phyloP scores from a whole-genome alignment of 2,329 filamentous ascomycete species.

The Leptographium radiaticola region DNA sequence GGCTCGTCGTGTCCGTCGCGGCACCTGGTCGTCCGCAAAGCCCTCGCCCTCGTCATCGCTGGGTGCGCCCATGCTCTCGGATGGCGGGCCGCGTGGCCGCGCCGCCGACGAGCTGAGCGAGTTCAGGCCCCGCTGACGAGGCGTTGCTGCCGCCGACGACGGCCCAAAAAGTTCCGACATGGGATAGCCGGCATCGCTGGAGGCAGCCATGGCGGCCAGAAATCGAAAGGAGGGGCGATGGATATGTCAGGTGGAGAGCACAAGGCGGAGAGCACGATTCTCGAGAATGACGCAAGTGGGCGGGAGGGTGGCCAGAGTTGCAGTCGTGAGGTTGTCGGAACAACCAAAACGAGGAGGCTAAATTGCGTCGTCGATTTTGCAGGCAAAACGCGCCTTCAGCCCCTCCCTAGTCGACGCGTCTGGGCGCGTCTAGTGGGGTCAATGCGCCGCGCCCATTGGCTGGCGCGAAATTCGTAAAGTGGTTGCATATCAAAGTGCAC shows the following conservation, averaged over 20 bases:
- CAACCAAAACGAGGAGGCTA: neutral
- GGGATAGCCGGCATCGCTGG: conserved; percentile 41
- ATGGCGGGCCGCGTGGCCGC: conserved; percentile 45
- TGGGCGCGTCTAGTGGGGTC: conserved; percentile 9
- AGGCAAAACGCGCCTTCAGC: neutral
- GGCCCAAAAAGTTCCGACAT: conserved; percentile 38
- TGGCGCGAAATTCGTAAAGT: conserved; percentile 11
- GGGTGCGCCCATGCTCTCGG: conserved; percentile 43
- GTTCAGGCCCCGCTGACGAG: conserved; percentile 25
- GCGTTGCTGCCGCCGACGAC: conserved; percentile 23
- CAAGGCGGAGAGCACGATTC: neutral
- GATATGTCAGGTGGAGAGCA: neutral
- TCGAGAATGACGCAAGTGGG: neutral
- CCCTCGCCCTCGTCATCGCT: conserved; percentile 50
- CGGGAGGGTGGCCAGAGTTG: neutral
- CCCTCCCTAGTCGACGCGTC: conserved; percentile 10
- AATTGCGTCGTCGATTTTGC: neutral
- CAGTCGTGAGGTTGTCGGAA: too few species aligned
- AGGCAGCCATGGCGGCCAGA: conserved; percentile 29
- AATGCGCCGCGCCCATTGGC: conserved; percentile 3
- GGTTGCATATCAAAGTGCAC: conserved; percentile 8
- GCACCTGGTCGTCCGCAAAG: conserved; percentile 52
- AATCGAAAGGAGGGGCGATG: neutral
- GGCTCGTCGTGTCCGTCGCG: conserved; percentile 32
- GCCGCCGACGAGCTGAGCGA: conserved; percentile 36